phyloP scores from a whole-genome alignment of 331 rosid genomes.

The Saraca asoca region DNA sequence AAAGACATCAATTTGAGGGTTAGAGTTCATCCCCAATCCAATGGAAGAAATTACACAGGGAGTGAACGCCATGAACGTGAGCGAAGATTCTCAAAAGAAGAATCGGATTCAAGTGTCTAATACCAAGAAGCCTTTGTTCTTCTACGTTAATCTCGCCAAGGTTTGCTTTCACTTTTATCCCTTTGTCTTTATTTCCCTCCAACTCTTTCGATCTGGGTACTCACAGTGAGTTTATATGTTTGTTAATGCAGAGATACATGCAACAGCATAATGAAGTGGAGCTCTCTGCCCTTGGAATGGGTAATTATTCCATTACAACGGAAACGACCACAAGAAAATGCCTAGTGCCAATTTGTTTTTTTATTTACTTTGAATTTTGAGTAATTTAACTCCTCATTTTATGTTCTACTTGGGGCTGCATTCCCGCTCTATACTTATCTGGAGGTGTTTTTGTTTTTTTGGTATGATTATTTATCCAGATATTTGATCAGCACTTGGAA shows the following conservation, averaged over 20 bases:
- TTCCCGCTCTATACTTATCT: neutral
- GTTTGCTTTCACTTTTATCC: constrained; percentile 6
- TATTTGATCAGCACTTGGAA: neutral
- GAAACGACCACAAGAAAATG: neutral
- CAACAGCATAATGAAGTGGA: constrained; percentile 72
- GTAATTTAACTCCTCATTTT: neutral
- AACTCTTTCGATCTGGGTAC: constrained; percentile 4
- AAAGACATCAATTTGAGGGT: constrained; percentile 15
- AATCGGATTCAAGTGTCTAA: constrained; percentile 66
- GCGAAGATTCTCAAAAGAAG: constrained; percentile 47
- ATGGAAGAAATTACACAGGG: constrained; percentile 63
- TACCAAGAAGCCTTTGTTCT: constrained; percentile 62
- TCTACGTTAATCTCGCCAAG: constrained; percentile 70
- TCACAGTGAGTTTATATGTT: neutral
- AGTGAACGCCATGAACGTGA: constrained; percentile 49
- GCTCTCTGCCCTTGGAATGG: constrained; percentile 82
- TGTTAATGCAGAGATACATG: constrained; percentile 58
- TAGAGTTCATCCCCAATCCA: neutral
- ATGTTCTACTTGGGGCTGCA: neutral
- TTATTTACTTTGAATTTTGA: neutral
- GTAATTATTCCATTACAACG: constrained; percentile 32
- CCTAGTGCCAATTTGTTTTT: neutral
- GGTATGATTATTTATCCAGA: neutral
- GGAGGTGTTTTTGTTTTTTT: neutral
- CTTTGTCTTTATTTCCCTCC: no score